Evolutionary conservation across 1,284 basidiomycete species (phyloP).

Genomic region (Ganoderma multipileum): DNA sequence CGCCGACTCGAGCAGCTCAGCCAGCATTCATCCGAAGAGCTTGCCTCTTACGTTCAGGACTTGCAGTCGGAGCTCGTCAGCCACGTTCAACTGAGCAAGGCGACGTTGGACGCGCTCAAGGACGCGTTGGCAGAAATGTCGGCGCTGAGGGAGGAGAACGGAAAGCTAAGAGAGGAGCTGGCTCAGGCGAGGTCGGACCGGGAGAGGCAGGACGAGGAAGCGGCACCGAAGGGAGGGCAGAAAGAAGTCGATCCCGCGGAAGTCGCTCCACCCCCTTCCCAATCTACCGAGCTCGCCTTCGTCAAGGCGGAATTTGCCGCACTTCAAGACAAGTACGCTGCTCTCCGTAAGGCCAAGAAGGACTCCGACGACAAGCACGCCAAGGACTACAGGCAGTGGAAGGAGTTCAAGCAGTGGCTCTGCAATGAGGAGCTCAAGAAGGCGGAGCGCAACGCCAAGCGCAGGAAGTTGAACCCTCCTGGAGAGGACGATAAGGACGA

Average conservation of each 20-base stretch:
- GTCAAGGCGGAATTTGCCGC: constrained; percentile 24
- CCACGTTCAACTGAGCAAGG: constrained; percentile 29
- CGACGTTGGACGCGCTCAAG: constrained; percentile 19
- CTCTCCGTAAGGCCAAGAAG: constrained; percentile 31
- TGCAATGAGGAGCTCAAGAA: constrained; percentile 17
- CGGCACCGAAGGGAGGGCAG: not conserved
- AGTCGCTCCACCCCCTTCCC: not conserved
- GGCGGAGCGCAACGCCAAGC: constrained; percentile 16
- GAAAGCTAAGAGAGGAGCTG: constrained; percentile 17
- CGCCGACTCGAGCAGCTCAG: constrained; percentile 27
- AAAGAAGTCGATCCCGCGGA: not conserved
- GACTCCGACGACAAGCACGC: constrained; percentile 28
- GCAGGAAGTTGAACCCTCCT: constrained; percentile 56
- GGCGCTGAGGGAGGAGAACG: constrained; percentile 27
- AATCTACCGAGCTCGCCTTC: constrained; percentile 13
- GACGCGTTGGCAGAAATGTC: constrained; percentile 28
- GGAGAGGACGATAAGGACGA: constrained; percentile 74
- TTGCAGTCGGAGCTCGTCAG: constrained; percentile 31
- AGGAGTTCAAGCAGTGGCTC: constrained; percentile 32
- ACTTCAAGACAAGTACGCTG: constrained; percentile 30
- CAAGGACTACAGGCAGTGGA: constrained; percentile 28
- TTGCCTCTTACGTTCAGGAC: constrained; percentile 25
- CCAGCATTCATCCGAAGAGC: constrained; percentile 26
- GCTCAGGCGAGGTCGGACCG: constrained; percentile 1
- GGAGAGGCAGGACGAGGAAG: not conserved